Base-by-base conservation (phyloP, 2,329 filamentous ascomycete genomes). In the Neurospora sp. region DNA sequence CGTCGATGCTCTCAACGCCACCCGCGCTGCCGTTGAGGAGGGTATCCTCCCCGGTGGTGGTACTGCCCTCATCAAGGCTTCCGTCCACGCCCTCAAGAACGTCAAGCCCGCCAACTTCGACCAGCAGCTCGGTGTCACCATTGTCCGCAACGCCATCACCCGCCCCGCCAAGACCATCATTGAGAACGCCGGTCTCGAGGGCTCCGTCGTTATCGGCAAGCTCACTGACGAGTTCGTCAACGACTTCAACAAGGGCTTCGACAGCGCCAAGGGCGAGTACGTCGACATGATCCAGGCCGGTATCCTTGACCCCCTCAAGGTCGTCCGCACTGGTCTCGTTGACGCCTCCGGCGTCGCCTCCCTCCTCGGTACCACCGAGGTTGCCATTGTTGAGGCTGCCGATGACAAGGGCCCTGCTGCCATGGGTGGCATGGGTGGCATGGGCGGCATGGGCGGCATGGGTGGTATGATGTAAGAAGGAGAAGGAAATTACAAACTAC, bases 241-340 rank as follows among this genome's bases (percentile, higher is more conserved):
- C 74, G 94, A 99, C 83, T 99, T 99, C 89, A 96, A 97, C 92
- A 96, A 91, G 86, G 96, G 96, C 74, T 99, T 93, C 85, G 93
- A 99, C 88, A 96, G 92, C 84, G 85, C 93, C 81, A 97, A 94
- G 87, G 93, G 95, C 82, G 92, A 98, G 86, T 99, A 97, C 84
- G 93, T 97, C 75, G 95, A 99, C 86, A 98, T 99, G 96, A 97
- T 99, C 79, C 82, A 88, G 73, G 89, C 93, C 75, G 96, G 96
- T 91, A 99, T 99, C 82, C 91, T 99, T 71, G 96, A 99, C 81
- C 96, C 96, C 74, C 92, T 99, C 87, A 99, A 99, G 92, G 96
- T 99, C 76, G 96, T 99, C 79, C 93, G 96, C 78, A 99, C 96
- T 73, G 95, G 93, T 78, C 90, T 99, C 71, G 88, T 94, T 78